Percentiles rank a stretch among this genome's conserved stretches.
Conservation (phyloP, 768 basidiomycete genomes). For the Trametes cubensis region DNA sequence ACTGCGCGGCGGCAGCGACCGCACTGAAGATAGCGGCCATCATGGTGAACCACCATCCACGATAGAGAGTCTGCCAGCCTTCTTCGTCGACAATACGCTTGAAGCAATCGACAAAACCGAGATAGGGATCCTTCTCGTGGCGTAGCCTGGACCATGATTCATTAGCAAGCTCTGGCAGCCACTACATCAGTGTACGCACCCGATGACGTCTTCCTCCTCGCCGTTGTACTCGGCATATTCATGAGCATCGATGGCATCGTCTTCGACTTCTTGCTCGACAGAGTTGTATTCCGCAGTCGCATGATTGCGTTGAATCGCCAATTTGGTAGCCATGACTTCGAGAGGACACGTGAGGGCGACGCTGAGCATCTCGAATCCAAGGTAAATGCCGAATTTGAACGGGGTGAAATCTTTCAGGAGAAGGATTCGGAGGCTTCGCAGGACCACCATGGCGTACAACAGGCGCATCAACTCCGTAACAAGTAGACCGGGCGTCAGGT, state of each 20-base stretch:
- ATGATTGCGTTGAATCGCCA: conserved; percentile 86
- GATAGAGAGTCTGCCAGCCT: conserved; percentile 71
- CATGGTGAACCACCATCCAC: conserved; percentile 86
- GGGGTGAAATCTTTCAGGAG: conserved; percentile 57
- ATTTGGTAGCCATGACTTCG: conserved; percentile 76
- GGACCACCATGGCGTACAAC: conserved; percentile 46
- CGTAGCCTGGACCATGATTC: conserved; percentile 51
- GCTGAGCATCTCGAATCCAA: conserved; percentile 57
- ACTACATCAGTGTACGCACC: conserved; percentile 46
- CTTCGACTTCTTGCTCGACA: conserved; percentile 71
- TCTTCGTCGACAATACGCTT: conserved; percentile 81
- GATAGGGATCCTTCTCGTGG: conserved; percentile 78
- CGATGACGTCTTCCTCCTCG: conserved; percentile 81
- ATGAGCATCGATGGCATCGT: conserved; percentile 56
- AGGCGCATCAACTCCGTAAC: conserved; percentile 47
- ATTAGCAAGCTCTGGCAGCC: neutral
- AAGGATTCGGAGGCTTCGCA: conserved; percentile 49
- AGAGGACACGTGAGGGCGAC: conserved; percentile 68
- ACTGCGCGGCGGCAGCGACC: conserved; percentile 35
- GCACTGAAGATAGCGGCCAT: conserved; percentile 62
- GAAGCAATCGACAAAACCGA: conserved; percentile 71
- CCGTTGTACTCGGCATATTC: conserved; percentile 77
- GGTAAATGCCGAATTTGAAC: conserved; percentile 56
- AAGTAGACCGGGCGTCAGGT: conserved; percentile 73
- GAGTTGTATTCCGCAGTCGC: conserved; percentile 75